Evolutionary conservation across 495 filamentous ascomycete species (phyloP).

Genomic region (Amniculicola lignicola): DNA sequence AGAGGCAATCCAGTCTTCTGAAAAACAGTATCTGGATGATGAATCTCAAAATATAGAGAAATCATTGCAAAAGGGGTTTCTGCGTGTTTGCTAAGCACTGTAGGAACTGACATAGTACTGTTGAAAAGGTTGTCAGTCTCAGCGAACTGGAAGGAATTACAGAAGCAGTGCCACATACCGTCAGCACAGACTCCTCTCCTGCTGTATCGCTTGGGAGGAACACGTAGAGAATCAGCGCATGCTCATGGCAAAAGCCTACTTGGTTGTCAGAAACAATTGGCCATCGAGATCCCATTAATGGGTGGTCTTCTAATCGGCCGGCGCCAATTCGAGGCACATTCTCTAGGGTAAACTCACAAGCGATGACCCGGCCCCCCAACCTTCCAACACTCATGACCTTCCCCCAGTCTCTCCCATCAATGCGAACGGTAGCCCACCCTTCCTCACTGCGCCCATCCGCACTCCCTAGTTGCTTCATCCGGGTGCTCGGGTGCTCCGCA

Average conservation of each 20-base stretch:
- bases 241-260: conserved; percentile 65
- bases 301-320: conserved; percentile 13
- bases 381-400: conserved; percentile 84
- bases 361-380: conserved; percentile 84
- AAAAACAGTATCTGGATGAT: neutral
- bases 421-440: conserved; percentile 78
- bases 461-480: conserved; percentile 53
- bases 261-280: conserved; percentile 12
- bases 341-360: conserved; percentile 63
- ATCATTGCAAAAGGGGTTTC: neutral
- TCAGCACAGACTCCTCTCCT: conserved; percentile 41
- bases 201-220: conserved; percentile 51
- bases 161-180: conserved; percentile 35
- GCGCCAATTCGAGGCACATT: conserved; percentile 13
- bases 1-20: neutral
- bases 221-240: conserved; percentile 87
- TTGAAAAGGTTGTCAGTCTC: conserved; percentile 9
- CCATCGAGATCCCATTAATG: neutral
- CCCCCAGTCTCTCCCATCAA: conserved; percentile 91
- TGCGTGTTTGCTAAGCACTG: conserved; percentile 36
- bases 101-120: conserved; percentile 45
- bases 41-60: neutral
- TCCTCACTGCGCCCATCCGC: conserved; percentile 56
- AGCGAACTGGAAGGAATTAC: neutral
- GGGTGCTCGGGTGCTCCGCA: conserved; percentile 68